These are phyloP conservation scores for Borealophlyctis nickersoniae DNA, from an alignment of 192 early-diverging fungal genomes.

Conservation along the genomic window DNA sequence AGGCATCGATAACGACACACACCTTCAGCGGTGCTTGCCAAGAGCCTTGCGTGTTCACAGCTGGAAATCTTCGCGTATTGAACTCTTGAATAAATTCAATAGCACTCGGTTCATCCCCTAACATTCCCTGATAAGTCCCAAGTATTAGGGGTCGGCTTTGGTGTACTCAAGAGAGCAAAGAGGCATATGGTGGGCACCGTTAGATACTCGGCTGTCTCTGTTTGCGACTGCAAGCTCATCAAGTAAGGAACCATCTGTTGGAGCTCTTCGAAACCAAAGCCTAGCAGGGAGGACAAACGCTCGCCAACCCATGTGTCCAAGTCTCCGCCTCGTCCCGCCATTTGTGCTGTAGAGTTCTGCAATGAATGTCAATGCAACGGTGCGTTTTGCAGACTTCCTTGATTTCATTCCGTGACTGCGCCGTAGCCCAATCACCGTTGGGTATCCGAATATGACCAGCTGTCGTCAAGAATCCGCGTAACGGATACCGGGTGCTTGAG, in stretches of 20 bases:
- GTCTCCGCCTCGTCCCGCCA: no score
- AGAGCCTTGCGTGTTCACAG: conserved; percentile 6
- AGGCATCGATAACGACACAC: background rate
- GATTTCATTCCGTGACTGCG: no score
- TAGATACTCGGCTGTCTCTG: conserved; percentile 21
- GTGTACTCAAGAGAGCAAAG: background rate
- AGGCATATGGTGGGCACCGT: background rate
- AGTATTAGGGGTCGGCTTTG: background rate
- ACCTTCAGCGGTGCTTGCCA: conserved; percentile 22
- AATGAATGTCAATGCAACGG: no score
- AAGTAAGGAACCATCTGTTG: conserved; percentile 22
- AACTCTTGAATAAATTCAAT: conserved; percentile 35
- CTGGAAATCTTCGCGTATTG: conserved; percentile 17
- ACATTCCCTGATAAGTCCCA: conserved; percentile 23
- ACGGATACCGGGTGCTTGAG: no score
- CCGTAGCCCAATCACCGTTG: no score
- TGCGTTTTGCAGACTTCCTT: no score
- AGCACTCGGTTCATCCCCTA: conserved; percentile 25
- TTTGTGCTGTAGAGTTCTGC: no score
- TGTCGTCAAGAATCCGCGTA: no score
- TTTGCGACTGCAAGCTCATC: conserved; percentile 1
- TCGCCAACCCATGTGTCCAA: conserved; percentile 23
- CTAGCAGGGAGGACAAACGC: conserved; percentile 19
- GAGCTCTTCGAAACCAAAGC: conserved; percentile 24
- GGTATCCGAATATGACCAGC: no score